Conservation (phyloP, 371 early-diverging fungal genomes). For the Mucor irregularis region DNA sequence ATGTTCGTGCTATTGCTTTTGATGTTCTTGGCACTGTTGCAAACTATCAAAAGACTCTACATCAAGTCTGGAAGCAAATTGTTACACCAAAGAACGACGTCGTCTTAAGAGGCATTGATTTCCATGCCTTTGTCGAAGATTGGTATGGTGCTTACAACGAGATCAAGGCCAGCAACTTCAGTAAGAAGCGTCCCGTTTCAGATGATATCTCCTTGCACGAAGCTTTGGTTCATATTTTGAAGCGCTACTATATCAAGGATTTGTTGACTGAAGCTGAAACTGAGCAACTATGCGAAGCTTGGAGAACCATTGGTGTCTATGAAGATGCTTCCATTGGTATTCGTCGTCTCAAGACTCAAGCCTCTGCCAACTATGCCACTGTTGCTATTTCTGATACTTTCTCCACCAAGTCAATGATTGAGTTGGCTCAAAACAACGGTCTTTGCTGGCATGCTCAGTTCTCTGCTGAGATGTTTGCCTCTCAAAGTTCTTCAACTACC, state of each 20-base stretch:
- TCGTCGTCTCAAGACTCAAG: slow-evolving; percentile 36
- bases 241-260: slow-evolving; percentile 25
- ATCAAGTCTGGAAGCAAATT: slow-evolving; percentile 26
- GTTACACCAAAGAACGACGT: slow-evolving; percentile 24
- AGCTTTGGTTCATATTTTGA: slow-evolving; percentile 27
- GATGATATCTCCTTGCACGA: slow-evolving; percentile 31
- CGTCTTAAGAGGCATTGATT: slow-evolving; percentile 21
- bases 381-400: slow-evolving; percentile 40
- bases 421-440: slow-evolving; percentile 38
- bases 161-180: slow-evolving; percentile 18
- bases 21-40: slow-evolving; percentile 41
- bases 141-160: slow-evolving; percentile 33
- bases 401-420: slow-evolving; percentile 38
- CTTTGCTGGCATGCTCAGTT: slow-evolving; percentile 51
- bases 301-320: slow-evolving; percentile 29
- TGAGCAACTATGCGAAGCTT: slow-evolving; percentile 24
- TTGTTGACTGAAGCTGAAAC: slow-evolving; percentile 23
- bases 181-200: slow-evolving; percentile 10
- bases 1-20: slow-evolving; percentile 36
- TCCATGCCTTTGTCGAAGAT: slow-evolving; percentile 24
- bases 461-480: slow-evolving; percentile 35
- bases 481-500: neutral
- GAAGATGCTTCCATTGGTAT: slow-evolving; percentile 36
- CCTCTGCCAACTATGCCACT: slow-evolving; percentile 20
- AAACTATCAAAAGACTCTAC: slow-evolving; percentile 28